Percentiles rank a stretch among this genome's conserved stretches.
phyloP scores from a whole-genome alignment of 1,139 yeast species.

The Diutina neorugosa region DNA sequence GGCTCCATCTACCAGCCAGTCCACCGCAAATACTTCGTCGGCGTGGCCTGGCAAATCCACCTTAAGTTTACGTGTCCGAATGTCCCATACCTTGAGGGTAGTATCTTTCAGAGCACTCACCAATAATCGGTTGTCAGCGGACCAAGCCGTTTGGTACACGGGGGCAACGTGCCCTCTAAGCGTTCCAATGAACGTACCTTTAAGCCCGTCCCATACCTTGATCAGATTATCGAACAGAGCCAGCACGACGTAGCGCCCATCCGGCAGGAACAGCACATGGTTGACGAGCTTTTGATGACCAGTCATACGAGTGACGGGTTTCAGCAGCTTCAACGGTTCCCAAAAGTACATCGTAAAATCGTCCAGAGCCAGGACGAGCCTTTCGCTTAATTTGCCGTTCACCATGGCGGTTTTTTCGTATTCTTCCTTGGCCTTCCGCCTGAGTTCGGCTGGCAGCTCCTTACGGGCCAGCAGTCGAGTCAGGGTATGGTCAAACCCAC shows the following conservation, averaged over 20 bases:
- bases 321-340: constrained; percentile 75
- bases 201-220: constrained; percentile 91
- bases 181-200: constrained; percentile 82
- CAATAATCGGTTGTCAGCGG: constrained; percentile 80
- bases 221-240: constrained; percentile 93
- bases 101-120: constrained; percentile 96
- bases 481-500: constrained; percentile 54
- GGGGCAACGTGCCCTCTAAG: constrained; percentile 97
- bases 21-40: constrained; percentile 95
- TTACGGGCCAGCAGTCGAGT: constrained; percentile 12
- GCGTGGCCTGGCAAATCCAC: constrained; percentile 92
- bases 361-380: constrained; percentile 90
- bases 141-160: constrained; percentile 98
- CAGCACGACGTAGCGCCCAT: constrained; percentile 81
- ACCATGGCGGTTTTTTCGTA: constrained; percentile 71
- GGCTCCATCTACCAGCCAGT: constrained; percentile 94
- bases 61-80: constrained; percentile 67
- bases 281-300: constrained; percentile 96
- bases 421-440: constrained; percentile 28
- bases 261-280: constrained; percentile 93
- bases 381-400: constrained; percentile 59
- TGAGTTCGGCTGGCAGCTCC: constrained; percentile 17
- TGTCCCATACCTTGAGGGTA: constrained; percentile 95
- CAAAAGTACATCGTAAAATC: constrained; percentile 97
- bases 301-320: constrained; percentile 87